These are phyloP conservation scores for Eucalyptus marginata DNA, from an alignment of 345 rosid genomes.

Conservation along the genomic window DNA sequence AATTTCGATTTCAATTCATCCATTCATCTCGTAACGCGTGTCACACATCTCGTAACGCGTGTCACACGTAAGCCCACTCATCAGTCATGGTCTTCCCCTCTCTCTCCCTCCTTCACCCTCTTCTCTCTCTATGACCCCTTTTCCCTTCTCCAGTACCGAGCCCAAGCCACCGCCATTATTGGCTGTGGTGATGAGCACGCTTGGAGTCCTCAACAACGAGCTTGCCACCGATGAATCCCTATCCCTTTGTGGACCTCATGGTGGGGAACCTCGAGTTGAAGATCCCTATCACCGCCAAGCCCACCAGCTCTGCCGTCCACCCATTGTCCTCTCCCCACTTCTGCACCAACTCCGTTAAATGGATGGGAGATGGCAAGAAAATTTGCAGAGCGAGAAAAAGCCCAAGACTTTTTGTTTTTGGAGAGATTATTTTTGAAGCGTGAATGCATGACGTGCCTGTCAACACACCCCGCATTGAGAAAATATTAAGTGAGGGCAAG, in stretches of 20 bases:
- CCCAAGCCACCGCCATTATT: neutral
- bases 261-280: neutral
- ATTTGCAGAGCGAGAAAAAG: neutral
- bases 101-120: no score
- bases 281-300: neutral
- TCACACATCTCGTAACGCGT: neutral
- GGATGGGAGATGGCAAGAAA: neutral
- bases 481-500: neutral
- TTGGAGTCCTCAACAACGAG: neutral
- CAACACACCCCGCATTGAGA: neutral
- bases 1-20: accelerated
- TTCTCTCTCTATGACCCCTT: no score
- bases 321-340: neutral
- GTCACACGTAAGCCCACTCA: neutral
- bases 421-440: neutral
- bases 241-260: neutral
- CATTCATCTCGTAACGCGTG: no score
- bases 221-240: neutral
- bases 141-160: neutral
- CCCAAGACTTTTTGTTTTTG: neutral
- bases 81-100: no score
- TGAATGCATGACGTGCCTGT: neutral
- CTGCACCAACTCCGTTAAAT: neutral
- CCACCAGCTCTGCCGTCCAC: accelerated
- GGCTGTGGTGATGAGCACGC: neutral